Percentiles rank a stretch among this genome's conserved stretches.
Conservation (phyloP, 2,329 filamentous ascomycete species). For the Aspergillus tanneri region DNA sequence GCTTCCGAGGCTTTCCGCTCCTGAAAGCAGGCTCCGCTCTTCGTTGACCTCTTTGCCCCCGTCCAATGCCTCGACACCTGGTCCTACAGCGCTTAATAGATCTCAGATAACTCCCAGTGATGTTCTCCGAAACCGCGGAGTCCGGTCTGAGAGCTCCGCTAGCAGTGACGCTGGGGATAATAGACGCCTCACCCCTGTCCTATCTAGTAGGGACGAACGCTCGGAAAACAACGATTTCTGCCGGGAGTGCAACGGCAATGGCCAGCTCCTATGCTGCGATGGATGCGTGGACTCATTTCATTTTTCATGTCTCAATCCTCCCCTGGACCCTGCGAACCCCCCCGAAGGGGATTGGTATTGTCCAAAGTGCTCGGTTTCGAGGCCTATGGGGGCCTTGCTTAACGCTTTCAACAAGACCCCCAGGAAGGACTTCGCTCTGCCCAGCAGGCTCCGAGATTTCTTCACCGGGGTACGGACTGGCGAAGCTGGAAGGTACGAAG, state of each 20-base stretch:
- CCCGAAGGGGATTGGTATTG: slow-evolving; percentile 81
- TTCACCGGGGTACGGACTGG: slow-evolving; percentile 80
- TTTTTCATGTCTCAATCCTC: slow-evolving; percentile 82
- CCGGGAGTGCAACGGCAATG: slow-evolving; percentile 77
- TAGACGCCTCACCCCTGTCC: slow-evolving; percentile 21
- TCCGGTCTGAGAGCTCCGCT: slow-evolving; percentile 19
- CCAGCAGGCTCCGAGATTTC: slow-evolving; percentile 66
- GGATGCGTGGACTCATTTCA: slow-evolving; percentile 89
- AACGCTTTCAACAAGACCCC: slow-evolving; percentile 66
- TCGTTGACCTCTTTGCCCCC: slow-evolving; percentile 19
- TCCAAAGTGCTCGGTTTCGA: slow-evolving; percentile 56
- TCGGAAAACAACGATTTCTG: slow-evolving; percentile 86
- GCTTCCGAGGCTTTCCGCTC: slow-evolving; percentile 22
- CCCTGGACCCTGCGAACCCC: slow-evolving; percentile 61
- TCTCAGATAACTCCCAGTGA: too few species aligned
- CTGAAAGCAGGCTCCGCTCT: slow-evolving; percentile 28
- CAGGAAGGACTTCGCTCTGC: slow-evolving; percentile 70
- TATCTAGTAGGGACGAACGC: slow-evolving; percentile 16
- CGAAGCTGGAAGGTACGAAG: slow-evolving; percentile 76
- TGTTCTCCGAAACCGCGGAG: background rate
- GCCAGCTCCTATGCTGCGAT: slow-evolving; percentile 89
- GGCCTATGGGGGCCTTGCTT: slow-evolving; percentile 65
- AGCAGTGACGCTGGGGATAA: slow-evolving; percentile 28
- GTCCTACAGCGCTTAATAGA: too few species aligned
- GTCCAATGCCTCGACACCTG: slow-evolving; percentile 15